Conservation (phyloP, 2,329 filamentous ascomycete species). For the Penicillium carneum region DNA sequence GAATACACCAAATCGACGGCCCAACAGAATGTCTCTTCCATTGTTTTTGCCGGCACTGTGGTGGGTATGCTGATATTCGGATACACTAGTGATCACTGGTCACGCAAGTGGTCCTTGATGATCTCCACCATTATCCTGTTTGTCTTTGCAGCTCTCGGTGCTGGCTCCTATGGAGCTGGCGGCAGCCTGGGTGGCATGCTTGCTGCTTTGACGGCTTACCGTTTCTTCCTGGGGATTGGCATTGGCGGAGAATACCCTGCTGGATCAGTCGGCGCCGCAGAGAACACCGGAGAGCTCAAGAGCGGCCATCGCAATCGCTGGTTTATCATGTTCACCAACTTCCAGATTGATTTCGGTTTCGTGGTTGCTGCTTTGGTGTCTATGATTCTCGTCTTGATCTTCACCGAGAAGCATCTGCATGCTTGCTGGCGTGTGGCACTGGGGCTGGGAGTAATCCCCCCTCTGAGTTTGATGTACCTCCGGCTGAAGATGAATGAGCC, state of each 20-base stretch:
- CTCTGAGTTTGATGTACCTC: constrained; percentile 72
- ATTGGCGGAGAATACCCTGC: constrained; percentile 68
- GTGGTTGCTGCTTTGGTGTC: constrained; percentile 81
- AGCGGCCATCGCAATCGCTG: constrained; percentile 82
- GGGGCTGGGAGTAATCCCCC: constrained; percentile 80
- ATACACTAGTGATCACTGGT: constrained; percentile 82
- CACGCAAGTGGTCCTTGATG: constrained; percentile 80
- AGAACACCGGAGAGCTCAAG: constrained; percentile 83
- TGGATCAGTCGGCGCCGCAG: constrained; percentile 82
- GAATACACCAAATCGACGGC: constrained; percentile 74
- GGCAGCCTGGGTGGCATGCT: constrained; percentile 76
- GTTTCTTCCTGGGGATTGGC: constrained; percentile 82
- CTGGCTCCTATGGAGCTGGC: constrained; percentile 77
- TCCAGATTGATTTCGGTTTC: constrained; percentile 85
- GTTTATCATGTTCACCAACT: constrained; percentile 90
- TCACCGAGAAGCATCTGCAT: constrained; percentile 68
- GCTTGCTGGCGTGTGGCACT: constrained; percentile 84
- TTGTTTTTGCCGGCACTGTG: constrained; percentile 86
- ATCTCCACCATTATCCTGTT: constrained; percentile 83
- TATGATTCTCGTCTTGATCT: constrained; percentile 67
- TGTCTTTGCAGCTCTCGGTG: constrained; percentile 79
- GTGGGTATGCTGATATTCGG: constrained; percentile 83
- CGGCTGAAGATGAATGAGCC: constrained; percentile 78
- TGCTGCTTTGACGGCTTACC: constrained; percentile 78
- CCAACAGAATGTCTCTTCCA: constrained; percentile 76